Conservation (phyloP, 2,329 filamentous ascomycete genomes). For the Exophiala sp. region DNA sequence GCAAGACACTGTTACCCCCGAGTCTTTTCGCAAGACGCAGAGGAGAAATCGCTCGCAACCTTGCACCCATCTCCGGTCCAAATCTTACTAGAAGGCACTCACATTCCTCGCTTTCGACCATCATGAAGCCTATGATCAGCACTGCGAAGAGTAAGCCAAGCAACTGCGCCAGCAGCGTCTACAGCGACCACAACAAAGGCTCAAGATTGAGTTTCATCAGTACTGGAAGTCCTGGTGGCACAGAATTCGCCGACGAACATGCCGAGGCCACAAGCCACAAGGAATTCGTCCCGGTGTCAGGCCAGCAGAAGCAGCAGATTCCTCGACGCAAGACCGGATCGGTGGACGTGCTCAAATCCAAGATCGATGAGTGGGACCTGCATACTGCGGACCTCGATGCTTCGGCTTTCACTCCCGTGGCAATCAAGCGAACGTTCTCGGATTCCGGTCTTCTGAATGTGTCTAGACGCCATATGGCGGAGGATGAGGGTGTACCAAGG, state of each 20-base stretch:
- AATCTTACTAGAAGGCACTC: conserved; percentile 6
- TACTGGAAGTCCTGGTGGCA: conserved; percentile 1
- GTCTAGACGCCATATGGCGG: background rate
- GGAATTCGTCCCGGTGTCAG: background rate
- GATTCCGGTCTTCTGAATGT: conserved; percentile 7
- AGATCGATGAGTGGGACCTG: conserved; percentile 23
- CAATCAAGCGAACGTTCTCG: conserved; percentile 15
- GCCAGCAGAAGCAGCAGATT: background rate
- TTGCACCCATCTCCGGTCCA: conserved; percentile 2
- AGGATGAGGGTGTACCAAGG: background rate
- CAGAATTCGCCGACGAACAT: background rate
- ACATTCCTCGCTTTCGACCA: conserved; percentile 16
- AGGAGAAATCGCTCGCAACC: conserved; percentile 2
- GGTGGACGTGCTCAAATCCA: conserved; percentile 16
- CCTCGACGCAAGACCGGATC: conserved; percentile 2
- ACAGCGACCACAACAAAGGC: conserved; percentile 22
- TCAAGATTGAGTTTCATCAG: conserved; percentile 9
- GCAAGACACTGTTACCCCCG: background rate
- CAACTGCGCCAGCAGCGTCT: conserved; percentile 20
- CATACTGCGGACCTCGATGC: conserved; percentile 13
- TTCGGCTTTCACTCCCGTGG: background rate
- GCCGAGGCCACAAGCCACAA: background rate
- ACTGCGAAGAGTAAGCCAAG: conserved; percentile 4
- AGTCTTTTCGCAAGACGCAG: conserved; percentile 2
- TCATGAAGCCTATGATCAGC: conserved; percentile 15